Conservation (phyloP, 2,329 filamentous ascomycete species). For the Ascochyta koolunga region DNA sequence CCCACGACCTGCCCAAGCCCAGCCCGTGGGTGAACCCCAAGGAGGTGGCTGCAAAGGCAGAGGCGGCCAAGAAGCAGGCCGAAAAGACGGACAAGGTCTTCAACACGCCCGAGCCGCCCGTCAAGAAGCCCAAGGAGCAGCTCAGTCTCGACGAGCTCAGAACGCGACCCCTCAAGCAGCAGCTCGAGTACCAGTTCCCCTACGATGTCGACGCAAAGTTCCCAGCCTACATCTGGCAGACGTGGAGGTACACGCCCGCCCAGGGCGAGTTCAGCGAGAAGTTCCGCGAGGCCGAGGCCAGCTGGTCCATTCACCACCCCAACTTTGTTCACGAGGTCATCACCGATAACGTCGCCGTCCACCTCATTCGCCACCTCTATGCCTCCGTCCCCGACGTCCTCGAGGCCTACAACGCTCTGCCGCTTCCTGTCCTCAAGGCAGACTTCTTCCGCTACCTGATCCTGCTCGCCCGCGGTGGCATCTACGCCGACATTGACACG, state of each 20-base stretch:
- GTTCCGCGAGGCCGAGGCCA: conserved; percentile 84
- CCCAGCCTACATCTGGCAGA: conserved; percentile 99
- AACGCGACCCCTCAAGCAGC: conserved; percentile 74
- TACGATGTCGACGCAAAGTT: conserved; percentile 90
- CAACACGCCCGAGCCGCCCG: conserved; percentile 34
- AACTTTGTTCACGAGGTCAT: conserved; percentile 96
- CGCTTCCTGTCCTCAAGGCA: conserved; percentile 62
- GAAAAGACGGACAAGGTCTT: conserved; percentile 34
- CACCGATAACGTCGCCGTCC: conserved; percentile 83
- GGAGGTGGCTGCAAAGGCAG: conserved; percentile 20
- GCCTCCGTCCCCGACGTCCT: conserved; percentile 64
- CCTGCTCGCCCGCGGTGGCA: conserved; percentile 76
- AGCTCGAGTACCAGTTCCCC: conserved; percentile 90
- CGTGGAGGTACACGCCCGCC: conserved; percentile 87
- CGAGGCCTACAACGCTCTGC: conserved; percentile 57
- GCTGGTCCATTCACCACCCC: conserved; percentile 86
- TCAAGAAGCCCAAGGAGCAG: conserved; percentile 59
- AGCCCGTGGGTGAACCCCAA: conserved; percentile 41
- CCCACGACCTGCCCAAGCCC: conserved; percentile 45
- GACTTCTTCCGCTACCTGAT: conserved; percentile 73
- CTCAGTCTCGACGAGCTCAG: conserved; percentile 73
- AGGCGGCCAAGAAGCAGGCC: conserved; percentile 15
- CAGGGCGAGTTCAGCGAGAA: conserved; percentile 74
- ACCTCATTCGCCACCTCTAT: conserved; percentile 85
- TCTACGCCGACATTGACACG: conserved; percentile 87